These are phyloP conservation scores for Cytospora piceae DNA, from an alignment of 2,329 filamentous ascomycete species.

Conservation along the genomic window DNA sequence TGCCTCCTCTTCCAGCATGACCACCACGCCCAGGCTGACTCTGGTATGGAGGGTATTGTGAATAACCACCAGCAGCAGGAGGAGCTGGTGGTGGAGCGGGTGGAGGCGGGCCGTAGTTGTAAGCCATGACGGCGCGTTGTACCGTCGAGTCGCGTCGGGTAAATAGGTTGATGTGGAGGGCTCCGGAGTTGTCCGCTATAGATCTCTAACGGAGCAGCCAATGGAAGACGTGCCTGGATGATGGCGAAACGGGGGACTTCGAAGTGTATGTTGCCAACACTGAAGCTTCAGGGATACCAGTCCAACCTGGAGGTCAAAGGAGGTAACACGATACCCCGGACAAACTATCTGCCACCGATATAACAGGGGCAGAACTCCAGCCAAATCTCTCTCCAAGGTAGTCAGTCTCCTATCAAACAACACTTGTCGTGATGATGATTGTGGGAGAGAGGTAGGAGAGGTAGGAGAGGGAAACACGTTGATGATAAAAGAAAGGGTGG, in stretches of 20 bases:
- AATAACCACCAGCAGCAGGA: slow-evolving; percentile 36
- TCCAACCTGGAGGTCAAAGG: background rate
- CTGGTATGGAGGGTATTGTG: slow-evolving; percentile 47
- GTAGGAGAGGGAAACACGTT: background rate
- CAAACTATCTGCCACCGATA: background rate
- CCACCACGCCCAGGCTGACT: slow-evolving; percentile 45
- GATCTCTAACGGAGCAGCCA: background rate
- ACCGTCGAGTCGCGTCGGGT: background rate
- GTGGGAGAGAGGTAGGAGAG: background rate
- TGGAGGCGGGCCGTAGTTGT: slow-evolving; percentile 59
- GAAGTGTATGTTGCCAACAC: background rate
- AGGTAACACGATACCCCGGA: background rate
- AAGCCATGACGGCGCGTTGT: slow-evolving; percentile 47
- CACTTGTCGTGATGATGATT: slow-evolving; percentile 25
- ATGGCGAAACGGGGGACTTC: background rate
- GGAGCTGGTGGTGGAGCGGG: slow-evolving; percentile 46
- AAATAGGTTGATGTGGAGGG: background rate
- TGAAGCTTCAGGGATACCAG: background rate
- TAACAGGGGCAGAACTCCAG: background rate
- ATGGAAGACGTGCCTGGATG: background rate
- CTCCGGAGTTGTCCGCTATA: background rate
- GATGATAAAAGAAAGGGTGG: background rate
- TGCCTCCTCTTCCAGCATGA: slow-evolving; percentile 41
- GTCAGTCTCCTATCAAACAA: background rate
- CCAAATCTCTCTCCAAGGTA: background rate